Conservation (phyloP, 2,329 filamentous ascomycete species). For the Xylariaceae sp. region DNA sequence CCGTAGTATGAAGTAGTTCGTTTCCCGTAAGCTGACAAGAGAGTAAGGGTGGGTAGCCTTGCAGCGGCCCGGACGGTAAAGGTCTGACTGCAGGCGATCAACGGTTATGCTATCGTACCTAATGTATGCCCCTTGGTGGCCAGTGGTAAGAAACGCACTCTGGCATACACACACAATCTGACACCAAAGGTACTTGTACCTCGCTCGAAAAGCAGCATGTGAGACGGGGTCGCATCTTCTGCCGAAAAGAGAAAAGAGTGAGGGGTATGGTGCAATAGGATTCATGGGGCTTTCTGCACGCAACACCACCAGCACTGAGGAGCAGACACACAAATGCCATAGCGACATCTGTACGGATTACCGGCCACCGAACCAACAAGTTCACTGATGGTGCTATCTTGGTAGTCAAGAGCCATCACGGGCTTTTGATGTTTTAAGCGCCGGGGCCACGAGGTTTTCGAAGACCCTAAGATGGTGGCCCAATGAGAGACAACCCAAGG, state of each 20-base stretch:
- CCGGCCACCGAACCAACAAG: background rate
- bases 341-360: background rate
- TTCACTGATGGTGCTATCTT: too few relatives aligned
- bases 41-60: slow-evolving; percentile 8
- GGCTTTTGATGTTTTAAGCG: slow-evolving; percentile 14
- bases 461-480: slow-evolving; percentile 9
- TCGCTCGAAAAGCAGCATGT: too few relatives aligned
- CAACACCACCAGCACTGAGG: background rate
- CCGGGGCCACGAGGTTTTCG: slow-evolving; percentile 16
- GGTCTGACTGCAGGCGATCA: slow-evolving; percentile 17
- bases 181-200: too few relatives aligned
- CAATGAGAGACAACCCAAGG: slow-evolving; percentile 11
- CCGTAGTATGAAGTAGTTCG: too few relatives aligned
- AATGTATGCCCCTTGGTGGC: background rate
- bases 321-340: background rate
- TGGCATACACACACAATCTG: background rate
- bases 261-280: background rate
- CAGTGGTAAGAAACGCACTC: background rate
- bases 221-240: too few relatives aligned
- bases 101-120: slow-evolving; percentile 2
- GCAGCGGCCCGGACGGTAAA: slow-evolving; percentile 17
- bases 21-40: too few relatives aligned
- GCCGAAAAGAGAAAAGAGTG: too few relatives aligned
- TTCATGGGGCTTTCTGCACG: background rate
- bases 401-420: background rate